Evolutionary conservation across 768 basidiomycete genomes (phyloP).

Genomic region (Leccinum rimulosum): DNA sequence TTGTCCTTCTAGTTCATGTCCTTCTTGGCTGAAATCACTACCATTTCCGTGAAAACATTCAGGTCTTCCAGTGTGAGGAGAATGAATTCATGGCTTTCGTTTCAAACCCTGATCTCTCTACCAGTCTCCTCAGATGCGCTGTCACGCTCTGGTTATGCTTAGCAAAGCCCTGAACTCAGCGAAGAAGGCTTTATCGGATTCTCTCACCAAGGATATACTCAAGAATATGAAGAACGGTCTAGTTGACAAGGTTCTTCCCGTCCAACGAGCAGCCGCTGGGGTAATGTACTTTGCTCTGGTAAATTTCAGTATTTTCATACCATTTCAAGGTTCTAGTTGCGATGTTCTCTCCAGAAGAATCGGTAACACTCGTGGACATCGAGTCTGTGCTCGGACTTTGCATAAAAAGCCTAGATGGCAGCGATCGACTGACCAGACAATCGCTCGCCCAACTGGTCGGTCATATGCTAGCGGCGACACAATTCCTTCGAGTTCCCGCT

Average conservation of each 20-base stretch:
- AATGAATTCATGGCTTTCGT: background rate
- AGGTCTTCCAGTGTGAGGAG: slow-evolving; percentile 68
- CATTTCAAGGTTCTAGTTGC: slow-evolving; percentile 46
- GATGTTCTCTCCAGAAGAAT: slow-evolving; percentile 57
- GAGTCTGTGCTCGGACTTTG: slow-evolving; percentile 70
- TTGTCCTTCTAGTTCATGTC: slow-evolving; percentile 77
- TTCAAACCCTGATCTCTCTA: slow-evolving; percentile 9
- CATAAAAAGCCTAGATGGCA: slow-evolving; percentile 71
- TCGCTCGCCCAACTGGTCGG: slow-evolving; percentile 79
- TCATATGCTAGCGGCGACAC: slow-evolving; percentile 80
- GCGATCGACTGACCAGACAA: slow-evolving; percentile 82
- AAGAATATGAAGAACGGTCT: slow-evolving; percentile 79
- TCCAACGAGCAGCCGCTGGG: slow-evolving; percentile 82
- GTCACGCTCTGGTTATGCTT: slow-evolving; percentile 73
- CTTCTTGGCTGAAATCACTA: slow-evolving; percentile 81
- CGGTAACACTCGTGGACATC: slow-evolving; percentile 64
- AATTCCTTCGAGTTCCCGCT: slow-evolving; percentile 56
- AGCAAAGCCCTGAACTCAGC: slow-evolving; percentile 79
- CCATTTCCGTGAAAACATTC: slow-evolving; percentile 61
- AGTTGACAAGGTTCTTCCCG: slow-evolving; percentile 76
- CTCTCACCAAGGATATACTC: slow-evolving; percentile 71
- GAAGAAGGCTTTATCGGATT: slow-evolving; percentile 81
- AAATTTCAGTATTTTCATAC: slow-evolving; percentile 16
- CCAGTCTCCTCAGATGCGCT: slow-evolving; percentile 79
- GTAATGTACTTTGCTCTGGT: slow-evolving; percentile 38